Evolutionary conservation across 2,329 filamentous ascomycete species (phyloP), one percentile per base, ranked within the genome.

Genomic region (Fusarium vanettenii): DNA sequence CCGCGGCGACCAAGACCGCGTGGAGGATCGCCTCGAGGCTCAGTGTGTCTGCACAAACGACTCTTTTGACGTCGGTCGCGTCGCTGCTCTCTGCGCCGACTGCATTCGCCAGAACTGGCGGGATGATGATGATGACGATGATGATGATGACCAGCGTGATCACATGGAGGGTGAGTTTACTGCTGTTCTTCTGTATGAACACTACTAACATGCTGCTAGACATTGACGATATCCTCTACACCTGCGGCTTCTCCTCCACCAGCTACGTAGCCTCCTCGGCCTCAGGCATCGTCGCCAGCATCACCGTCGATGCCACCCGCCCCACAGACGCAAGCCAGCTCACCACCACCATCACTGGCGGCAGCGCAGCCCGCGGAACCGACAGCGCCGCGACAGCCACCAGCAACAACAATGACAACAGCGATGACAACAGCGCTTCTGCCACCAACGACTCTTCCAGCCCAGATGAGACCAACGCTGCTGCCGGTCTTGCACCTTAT

Each of bases 1-100:
- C 41, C 64, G 50, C 29, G 76, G 78, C 48, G 76, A 80, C 64
- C 77, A 57, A 20, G 81, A 83, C 76, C 79, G 77, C 27, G 73
- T 79, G 35, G 83, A 85, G 74, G 77, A 83, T 52, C 80, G 79
- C 20, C 82, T 85, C 61, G 79, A 82, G 78, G 77, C 75, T 14
- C 82, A 85, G 73, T 86, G 84, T 70, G 73, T 85, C 62, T 85
- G 84, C 80, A 82, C 82, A 72, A 84, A 86, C 79, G 70, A 78
- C 59, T 83, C 82, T 75, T 83, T 86, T 76, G 75, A 85, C 75
- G 85, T 86, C 60, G 71, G 57, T 27, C 68, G 73, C 20, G 73
- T 85, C 59, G 80, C 83, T 20, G 82, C 77, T 4, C 79, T 84
- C 22, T 86, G 84, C 69, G 79, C 80, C 60, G 80, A 79, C 64